Percentiles rank a stretch among this genome's conserved stretches.
phyloP scores from a whole-genome alignment of 2,329 filamentous ascomycete genomes.

The Aspergillus novoparasiticus region DNA sequence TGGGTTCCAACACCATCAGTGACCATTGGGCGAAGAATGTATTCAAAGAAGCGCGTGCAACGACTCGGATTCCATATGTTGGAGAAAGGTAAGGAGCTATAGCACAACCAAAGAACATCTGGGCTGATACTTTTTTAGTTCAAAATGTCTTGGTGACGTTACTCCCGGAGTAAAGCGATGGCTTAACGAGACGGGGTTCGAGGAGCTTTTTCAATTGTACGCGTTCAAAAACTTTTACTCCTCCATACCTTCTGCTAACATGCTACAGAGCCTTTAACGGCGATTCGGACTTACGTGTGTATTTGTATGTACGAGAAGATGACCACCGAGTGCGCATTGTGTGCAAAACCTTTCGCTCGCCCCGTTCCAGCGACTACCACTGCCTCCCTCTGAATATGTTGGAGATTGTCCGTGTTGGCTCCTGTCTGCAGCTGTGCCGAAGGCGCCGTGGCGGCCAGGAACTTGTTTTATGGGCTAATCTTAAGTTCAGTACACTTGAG shows the following conservation, averaged over 20 bases:
- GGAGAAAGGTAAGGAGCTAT: constrained; percentile 33
- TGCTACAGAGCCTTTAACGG: constrained; percentile 49
- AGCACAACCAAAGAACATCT: constrained; percentile 4
- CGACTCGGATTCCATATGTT: constrained; percentile 31
- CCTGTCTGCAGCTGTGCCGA: constrained; percentile 44
- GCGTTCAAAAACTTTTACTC: constrained; percentile 10
- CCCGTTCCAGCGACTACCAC: constrained; percentile 46
- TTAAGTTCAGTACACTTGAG: constrained; percentile 59
- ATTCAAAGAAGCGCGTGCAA: constrained; percentile 33
- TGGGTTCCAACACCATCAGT: constrained; percentile 27
- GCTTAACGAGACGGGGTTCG: constrained; percentile 38
- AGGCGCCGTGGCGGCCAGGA: constrained; percentile 39
- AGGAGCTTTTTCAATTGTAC: constrained; percentile 43
- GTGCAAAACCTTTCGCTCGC: constrained; percentile 49
- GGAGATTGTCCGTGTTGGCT: constrained; percentile 39
- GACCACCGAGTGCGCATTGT: constrained; percentile 59
- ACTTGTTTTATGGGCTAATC: constrained; percentile 55
- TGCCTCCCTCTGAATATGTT: constrained; percentile 55
- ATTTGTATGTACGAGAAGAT: constrained; percentile 54
- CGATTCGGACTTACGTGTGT: constrained; percentile 47
- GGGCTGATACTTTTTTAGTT: constrained; percentile 26
- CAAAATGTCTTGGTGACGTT: constrained; percentile 37
- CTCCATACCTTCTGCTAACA: not conserved
- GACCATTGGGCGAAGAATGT: constrained; percentile 48
- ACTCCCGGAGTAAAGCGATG: constrained; percentile 30